Base-by-base conservation (phyloP, 1,284 basidiomycete species). In the Boletus smithii region DNA sequence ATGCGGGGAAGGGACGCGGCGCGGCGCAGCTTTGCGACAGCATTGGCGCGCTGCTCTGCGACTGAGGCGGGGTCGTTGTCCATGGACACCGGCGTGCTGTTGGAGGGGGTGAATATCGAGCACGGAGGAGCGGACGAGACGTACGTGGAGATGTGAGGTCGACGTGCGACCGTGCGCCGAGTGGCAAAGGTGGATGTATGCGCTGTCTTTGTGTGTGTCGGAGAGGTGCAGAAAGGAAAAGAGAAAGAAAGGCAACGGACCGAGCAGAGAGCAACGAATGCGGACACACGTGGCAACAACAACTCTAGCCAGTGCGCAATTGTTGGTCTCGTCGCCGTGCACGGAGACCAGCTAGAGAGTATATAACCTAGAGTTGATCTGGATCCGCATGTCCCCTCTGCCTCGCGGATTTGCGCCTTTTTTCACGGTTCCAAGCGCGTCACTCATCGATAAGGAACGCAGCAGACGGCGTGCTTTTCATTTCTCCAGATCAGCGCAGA, bases 11-110 rank as follows among this genome's bases (percentile, higher is more conserved):
- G 70, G 17, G 91, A 93, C 40, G 91, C 89, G 31, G 91, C 91
- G 57, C 91, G 82, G 69, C 89, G 92, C 55, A 95, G 80, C 71
- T 85, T 91, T 46, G 89, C 89, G 50, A 94, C 84, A n/a, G 90
- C 88, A 49, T 81, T 80, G 60, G 89, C 88, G 50, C 91, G 79
- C 60, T 85, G 79, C 59, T 85, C 79, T 45, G 84, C 79, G 73
- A 79, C 73, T 47, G 77, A 69, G 37, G 74, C 62, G 40, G 66
- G 56, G 57, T 79, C 77, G 71, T 72, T 76, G 50, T 66, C 62
- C 67, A 65, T 67, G 42, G 36, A 29, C 42, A 48, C 47, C 49
- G 44, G 24, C 22, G 34, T 11, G 42, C 54, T 57, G 44, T 23
- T 3, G 10, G 1, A 8, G 9, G 5, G 18, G 7, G 11, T 53